Conservation (phyloP, 2,329 filamentous ascomycete species). For the Aspergillus alliaceus region DNA sequence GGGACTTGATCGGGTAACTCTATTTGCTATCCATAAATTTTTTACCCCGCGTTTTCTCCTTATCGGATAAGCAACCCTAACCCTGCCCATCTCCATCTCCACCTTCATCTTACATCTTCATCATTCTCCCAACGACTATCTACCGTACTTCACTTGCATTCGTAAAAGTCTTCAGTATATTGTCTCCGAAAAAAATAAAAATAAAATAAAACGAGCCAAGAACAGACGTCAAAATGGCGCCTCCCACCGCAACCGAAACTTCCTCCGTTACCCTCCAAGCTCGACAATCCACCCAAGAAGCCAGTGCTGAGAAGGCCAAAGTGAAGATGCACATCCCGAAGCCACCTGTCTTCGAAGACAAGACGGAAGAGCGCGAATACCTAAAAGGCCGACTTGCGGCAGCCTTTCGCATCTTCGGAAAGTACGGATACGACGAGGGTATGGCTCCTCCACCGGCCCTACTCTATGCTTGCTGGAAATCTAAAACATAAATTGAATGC, state of each 20-base stretch:
- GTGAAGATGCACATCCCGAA: conserved; percentile 34
- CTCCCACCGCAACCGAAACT: conserved; percentile 29
- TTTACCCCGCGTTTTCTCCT: neutral
- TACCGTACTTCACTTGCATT: too few relatives aligned
- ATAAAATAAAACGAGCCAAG: neutral
- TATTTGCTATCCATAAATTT: too few relatives aligned
- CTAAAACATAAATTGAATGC: neutral
- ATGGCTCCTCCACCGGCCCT: neutral
- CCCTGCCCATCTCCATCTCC: too few relatives aligned
- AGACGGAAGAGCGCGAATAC: conserved; percentile 51
- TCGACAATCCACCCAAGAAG: conserved; percentile 23
- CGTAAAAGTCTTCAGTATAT: too few relatives aligned
- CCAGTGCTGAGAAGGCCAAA: conserved; percentile 26
- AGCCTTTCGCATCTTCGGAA: conserved; percentile 60
- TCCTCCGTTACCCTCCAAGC: conserved; percentile 16
- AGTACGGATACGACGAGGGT: conserved; percentile 56
- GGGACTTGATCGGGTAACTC: neutral
- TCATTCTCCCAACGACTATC: neutral
- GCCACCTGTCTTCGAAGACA: conserved; percentile 42
- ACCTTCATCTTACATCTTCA: too few relatives aligned
- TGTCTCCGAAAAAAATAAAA: neutral
- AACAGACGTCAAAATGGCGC: conserved; percentile 26
- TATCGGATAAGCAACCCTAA: neutral
- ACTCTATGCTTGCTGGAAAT: neutral
- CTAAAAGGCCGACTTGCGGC: conserved; percentile 56